Base-by-base conservation (phyloP, 1,284 basidiomycete species). In the Phenoliferia sp. region DNA sequence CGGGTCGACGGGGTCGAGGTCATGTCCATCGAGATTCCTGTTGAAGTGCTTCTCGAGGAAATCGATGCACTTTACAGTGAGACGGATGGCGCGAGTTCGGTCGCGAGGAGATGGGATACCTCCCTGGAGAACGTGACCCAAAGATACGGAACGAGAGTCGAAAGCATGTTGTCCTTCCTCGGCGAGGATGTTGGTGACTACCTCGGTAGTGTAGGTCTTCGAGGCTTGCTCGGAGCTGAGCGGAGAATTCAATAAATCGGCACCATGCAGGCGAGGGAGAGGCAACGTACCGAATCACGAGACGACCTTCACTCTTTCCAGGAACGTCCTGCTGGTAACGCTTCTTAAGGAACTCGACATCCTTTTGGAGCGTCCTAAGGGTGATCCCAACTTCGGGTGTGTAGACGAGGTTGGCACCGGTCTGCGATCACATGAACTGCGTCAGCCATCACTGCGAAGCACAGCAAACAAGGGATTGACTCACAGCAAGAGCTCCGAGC, bases 41-140 rank as follows among this genome's bases (percentile, higher is more conserved):
- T 78, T 72, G 71, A 82, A 74, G 90, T 96, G 87, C 65, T 85
- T 79, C 80, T 98, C 95, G 72, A 99, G 84, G 85, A 97, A 98
- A 61, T 87, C 82, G 89, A 98, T 94, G 82, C 92, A 95, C 75
- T 90, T 89, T 69, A 96, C 83, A 10, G 94, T 88, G 52, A 98
- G 84, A 57, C 94, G 88, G 1, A 91, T 90, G 1, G 93, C 95
- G 26, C 93, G 89, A 0, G 90, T 88, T 67, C 95, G 90, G 81
- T 99, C 96, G 72, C 92, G 84, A 0, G 95, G 95, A 0, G 94
- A 95, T 3, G 95, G 95, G 4, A 92, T 88, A 6, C 93, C 93
- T 26, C 95, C 95, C 78, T 99, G 95, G 12, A 99, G 83, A 2
- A 94, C 97, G 81, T 99, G 96, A 15, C 96, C 95, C 28, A 99